Base-by-base conservation (phyloP, 805 yeast species). In the Lipomyces lipofer region DNA sequence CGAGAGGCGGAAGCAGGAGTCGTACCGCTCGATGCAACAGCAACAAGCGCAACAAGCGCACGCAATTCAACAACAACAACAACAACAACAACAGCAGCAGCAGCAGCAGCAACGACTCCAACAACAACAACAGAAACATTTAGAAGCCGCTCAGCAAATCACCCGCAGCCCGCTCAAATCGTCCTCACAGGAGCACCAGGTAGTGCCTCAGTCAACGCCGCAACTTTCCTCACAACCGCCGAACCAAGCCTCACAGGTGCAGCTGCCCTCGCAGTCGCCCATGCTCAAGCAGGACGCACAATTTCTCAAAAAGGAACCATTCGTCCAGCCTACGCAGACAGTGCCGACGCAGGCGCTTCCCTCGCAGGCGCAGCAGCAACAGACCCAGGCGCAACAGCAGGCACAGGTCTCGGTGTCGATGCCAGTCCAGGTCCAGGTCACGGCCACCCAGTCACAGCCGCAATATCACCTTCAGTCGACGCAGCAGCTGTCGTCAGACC, bases 1-100 rank as follows among this genome's bases (percentile, higher is more conserved):
- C 3, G 63, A 65, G 45, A 63, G 65, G 3, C 58, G 65, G 33
- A 59, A 66, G 35, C 61, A 60, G 38, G 59, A 52, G n/a, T 19
- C 47, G 8, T n/a, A 28, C 17, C 58, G 56, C 32, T 51, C 54
- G 50, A 45, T 42, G 6, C 57, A 46, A 17, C 43, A 32, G 48
- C 47, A 44, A 38, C 33, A 40, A 35, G 29, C 22, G 12, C 43
- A 44, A 29, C 42, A 17, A 12, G 36, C 22, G 27, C 48, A 44
- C 8, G 10, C 19, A 17, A n/a, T 9, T n/a, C 47, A 42, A 29
- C 47, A 30, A 4, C 52, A 49, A 35, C 52, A 42, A 25, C 28
- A 15, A n/a, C 47, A 12, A 12, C 19, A 15, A 4, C 19, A 24
- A n/a, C 49, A 46, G 33, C 17, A 17, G 22, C 42, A 21, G 1